Evolutionary conservation across 148 eudicot species (phyloP).

Genomic region (Heliosperma pusillum): DNA sequence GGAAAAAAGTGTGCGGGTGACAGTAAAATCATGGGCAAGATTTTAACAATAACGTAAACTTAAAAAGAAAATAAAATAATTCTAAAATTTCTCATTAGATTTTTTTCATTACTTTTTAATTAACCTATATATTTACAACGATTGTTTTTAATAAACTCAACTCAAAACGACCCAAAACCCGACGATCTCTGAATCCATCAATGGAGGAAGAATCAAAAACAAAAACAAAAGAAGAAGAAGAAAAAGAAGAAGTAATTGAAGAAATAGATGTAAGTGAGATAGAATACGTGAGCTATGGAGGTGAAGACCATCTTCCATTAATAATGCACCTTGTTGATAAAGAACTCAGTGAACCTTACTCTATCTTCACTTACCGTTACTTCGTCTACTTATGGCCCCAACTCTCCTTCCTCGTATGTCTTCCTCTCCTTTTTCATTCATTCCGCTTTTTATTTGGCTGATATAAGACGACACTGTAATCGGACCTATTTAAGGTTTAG

Average conservation of each 20-base stretch:
- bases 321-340: slow-evolving; percentile 87
- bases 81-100: too few relatives aligned
- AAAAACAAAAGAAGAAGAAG: not conserved
- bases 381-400: slow-evolving; percentile 98
- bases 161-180: too few relatives aligned
- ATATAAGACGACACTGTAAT: too few relatives aligned
- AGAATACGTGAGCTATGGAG: slow-evolving; percentile 78
- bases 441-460: not conserved
- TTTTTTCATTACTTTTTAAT: too few relatives aligned
- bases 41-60: too few relatives aligned
- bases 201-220: not conserved
- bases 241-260: slow-evolving; percentile 14
- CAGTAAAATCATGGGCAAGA: too few relatives aligned
- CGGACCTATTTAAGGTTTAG: not conserved
- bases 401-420: slow-evolving; percentile 69
- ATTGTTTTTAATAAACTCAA: too few relatives aligned
- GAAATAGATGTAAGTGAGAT: slow-evolving; percentile 51
- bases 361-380: slow-evolving; percentile 96
- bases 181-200: not conserved
- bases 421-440: not conserved
- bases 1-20: too few relatives aligned
- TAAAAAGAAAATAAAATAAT: too few relatives aligned
- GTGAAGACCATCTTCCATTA: slow-evolving; percentile 85
- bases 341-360: slow-evolving; percentile 96
- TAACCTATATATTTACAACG: too few relatives aligned